These are phyloP conservation scores for Asterionellopsis glacialis DNA, from an alignment of 108 stramenopile genomes.

Conservation along the genomic window DNA sequence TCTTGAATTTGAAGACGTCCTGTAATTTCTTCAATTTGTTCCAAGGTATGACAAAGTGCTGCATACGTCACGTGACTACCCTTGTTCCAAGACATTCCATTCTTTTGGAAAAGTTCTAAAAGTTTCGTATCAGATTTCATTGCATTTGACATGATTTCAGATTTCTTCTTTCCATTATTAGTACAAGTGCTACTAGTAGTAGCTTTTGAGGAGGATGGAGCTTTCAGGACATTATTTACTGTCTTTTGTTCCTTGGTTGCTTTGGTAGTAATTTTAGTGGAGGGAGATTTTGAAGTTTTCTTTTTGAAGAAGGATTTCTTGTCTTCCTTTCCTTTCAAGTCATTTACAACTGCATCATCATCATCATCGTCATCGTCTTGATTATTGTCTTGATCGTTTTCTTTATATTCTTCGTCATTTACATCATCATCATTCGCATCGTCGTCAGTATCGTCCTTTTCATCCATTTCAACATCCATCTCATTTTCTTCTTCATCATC, in stretches of 20 bases:
- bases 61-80: slow-evolving; percentile 51
- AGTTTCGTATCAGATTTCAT: slow-evolving; percentile 29
- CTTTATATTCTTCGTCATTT: slow-evolving; percentile 1
- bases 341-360: slow-evolving; percentile 5
- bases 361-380: slow-evolving; percentile 34
- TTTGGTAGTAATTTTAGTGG: slow-evolving; percentile 7
- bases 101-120: slow-evolving; percentile 1
- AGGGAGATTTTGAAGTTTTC: slow-evolving; percentile 19
- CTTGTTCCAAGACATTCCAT: neutral
- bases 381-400: slow-evolving; percentile 12
- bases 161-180: slow-evolving; percentile 24
- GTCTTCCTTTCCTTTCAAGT: slow-evolving; percentile 24
- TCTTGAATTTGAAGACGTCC: slow-evolving; percentile 89
- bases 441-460: neutral
- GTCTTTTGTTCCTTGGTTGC: neutral
- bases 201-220: slow-evolving; percentile 5
- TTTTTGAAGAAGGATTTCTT: slow-evolving; percentile 21
- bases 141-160: slow-evolving; percentile 30
- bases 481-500: slow-evolving; percentile 21
- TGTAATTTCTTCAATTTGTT: slow-evolving; percentile 69
- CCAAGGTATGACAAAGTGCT: slow-evolving; percentile 64
- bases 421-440: slow-evolving; percentile 4
- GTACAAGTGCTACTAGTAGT: neutral
- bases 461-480: neutral
- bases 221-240: slow-evolving; percentile 1